Evolutionary conservation across 371 early-diverging fungal genomes (phyloP).

Genomic region (Quaeritorhiza haematococci): DNA sequence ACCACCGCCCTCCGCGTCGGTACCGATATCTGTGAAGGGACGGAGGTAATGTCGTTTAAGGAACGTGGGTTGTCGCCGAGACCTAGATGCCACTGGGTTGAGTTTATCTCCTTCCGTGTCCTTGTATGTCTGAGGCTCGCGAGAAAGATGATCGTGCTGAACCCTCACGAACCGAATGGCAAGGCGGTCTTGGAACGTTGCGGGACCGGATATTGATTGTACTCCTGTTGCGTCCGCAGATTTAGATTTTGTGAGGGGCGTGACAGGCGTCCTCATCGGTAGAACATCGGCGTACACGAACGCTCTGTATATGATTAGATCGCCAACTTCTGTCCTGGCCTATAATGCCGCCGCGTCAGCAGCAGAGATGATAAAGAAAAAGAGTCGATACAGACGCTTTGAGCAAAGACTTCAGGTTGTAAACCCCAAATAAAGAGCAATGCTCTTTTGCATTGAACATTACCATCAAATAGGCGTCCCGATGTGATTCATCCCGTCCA

Average conservation of each 20-base stretch:
- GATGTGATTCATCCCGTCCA: slow-evolving; percentile 45
- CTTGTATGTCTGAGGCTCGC: slow-evolving; percentile 32
- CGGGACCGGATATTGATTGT: no score
- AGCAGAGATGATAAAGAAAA: background rate
- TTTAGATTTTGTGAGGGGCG: slow-evolving; percentile 13
- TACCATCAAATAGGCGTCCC: slow-evolving; percentile 68
- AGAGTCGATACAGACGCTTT: background rate
- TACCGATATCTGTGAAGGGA: slow-evolving; percentile 28
- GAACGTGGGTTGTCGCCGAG: slow-evolving; percentile 19
- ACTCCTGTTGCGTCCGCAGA: slow-evolving; percentile 27
- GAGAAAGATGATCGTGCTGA: slow-evolving; percentile 63
- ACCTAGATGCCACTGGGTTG: no score
- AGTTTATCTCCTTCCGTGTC: slow-evolving; percentile 43
- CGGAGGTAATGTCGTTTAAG: slow-evolving; percentile 27
- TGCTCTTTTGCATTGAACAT: slow-evolving; percentile 8
- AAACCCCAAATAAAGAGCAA: background rate
- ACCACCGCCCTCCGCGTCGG: slow-evolving; percentile 1
- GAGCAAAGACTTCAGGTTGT: no score
- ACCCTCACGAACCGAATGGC: slow-evolving; percentile 68
- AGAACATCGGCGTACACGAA: slow-evolving; percentile 36
- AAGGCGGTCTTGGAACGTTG: slow-evolving; percentile 43
- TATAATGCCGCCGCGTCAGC: no score
- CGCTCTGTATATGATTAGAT: slow-evolving; percentile 69
- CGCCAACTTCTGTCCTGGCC: slow-evolving; percentile 63
- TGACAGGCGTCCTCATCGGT: background rate